Conservation (phyloP, 805 yeast species). For the Wilhelminamyces savonicus region DNA sequence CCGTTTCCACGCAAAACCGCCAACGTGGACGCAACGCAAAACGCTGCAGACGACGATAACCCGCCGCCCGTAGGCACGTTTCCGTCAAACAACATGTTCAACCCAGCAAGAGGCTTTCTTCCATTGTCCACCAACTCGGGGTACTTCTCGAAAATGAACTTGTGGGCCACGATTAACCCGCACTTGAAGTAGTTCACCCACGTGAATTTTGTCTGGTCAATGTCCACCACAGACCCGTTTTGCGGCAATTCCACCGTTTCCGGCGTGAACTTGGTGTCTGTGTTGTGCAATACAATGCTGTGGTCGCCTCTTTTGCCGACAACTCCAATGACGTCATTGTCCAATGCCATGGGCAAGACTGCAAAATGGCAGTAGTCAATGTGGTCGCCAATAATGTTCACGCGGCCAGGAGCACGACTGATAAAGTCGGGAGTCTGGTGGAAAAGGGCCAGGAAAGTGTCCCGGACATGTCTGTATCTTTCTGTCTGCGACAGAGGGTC, state of each 20-base stretch:
- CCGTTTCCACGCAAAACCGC: slow-evolving; percentile 51
- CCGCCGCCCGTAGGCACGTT: slow-evolving; percentile 72
- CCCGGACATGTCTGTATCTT: slow-evolving; percentile 20
- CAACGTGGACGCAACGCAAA: slow-evolving; percentile 58
- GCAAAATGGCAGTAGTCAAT: slow-evolving; percentile 64
- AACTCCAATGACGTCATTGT: slow-evolving; percentile 54
- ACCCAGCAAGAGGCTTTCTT: slow-evolving; percentile 32
- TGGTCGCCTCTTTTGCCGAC: slow-evolving; percentile 18
- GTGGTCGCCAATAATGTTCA: slow-evolving; percentile 70
- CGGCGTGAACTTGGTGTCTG: slow-evolving; percentile 27
- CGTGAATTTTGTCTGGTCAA: slow-evolving; percentile 44
- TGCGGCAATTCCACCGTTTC: slow-evolving; percentile 32
- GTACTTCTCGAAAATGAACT: slow-evolving; percentile 32
- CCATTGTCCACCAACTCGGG: slow-evolving; percentile 16
- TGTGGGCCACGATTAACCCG: slow-evolving; percentile 54
- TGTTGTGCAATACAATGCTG: slow-evolving; percentile 24
- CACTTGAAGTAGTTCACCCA: slow-evolving; percentile 72
- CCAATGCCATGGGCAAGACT: slow-evolving; percentile 70
- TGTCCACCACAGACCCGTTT: slow-evolving; percentile 34
- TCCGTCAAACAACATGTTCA: slow-evolving; percentile 53
- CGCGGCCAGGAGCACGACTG: slow-evolving; percentile 70
- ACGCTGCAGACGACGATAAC: slow-evolving; percentile 65
- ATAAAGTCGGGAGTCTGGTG: slow-evolving; percentile 37
- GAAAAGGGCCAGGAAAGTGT: slow-evolving; percentile 17
- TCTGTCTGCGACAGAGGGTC: slow-evolving; percentile 15